phyloP scores from a whole-genome alignment of 176 grass and related monocot species.

The Saccharum officinarum region DNA sequence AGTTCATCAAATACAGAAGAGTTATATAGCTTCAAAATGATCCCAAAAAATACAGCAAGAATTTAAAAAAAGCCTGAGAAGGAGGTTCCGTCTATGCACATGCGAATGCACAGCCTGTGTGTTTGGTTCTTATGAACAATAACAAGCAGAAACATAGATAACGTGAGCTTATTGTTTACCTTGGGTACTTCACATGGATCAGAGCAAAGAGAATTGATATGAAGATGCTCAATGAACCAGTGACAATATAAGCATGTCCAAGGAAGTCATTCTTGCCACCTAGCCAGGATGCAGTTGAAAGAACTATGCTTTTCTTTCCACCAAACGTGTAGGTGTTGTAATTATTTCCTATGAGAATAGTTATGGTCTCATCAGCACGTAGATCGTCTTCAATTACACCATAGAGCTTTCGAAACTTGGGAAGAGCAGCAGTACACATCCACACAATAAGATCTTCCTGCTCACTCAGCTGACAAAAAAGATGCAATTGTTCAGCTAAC shows the following conservation, averaged over 20 bases:
- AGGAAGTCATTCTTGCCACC: conserved; percentile 96
- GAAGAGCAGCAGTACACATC: conserved; percentile 90
- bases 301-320: conserved; percentile 75
- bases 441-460: conserved; percentile 97
- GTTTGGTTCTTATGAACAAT: not conserved
- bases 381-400: conserved; percentile 83
- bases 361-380: conserved; percentile 52
- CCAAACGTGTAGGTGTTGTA: conserved; percentile 93
- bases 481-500: conserved; percentile 9
- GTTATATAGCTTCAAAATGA: not conserved
- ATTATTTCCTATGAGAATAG: conserved; percentile 73
- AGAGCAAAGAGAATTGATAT: conserved; percentile 80
- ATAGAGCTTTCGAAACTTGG: conserved; percentile 86
- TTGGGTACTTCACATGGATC: conserved; percentile 84
- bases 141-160: not conserved
- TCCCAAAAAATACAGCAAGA: not conserved
- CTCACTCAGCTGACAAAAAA: conserved; percentile 63
- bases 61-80: not conserved
- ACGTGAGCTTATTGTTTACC: conserved; percentile 43
- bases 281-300: conserved; percentile 75
- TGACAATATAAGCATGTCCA: conserved; percentile 75
- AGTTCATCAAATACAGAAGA: conserved; percentile 5
- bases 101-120: not conserved
- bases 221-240: conserved; percentile 63
- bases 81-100: not conserved